Conservation (phyloP, 1,139 yeast species). For the Yamadazyma triangularis region DNA sequence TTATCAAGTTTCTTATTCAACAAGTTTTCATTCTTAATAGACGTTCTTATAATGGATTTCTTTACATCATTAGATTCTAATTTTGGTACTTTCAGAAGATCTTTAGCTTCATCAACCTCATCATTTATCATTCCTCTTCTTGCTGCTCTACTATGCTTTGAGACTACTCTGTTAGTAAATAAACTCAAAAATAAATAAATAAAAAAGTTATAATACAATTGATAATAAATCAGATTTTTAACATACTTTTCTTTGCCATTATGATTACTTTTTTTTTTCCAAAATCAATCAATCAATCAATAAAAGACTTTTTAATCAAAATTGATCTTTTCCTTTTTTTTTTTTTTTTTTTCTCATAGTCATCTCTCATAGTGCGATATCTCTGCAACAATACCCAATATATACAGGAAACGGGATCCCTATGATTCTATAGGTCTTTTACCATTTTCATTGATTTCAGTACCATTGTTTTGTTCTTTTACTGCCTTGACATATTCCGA, state of each 20-base stretch:
- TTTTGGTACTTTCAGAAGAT: constrained; percentile 51
- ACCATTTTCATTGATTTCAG: constrained; percentile 23
- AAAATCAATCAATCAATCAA: no score
- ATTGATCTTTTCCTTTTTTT: no score
- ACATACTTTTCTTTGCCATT: not conserved
- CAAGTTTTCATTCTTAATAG: constrained; percentile 63
- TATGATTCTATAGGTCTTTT: constrained; percentile 18
- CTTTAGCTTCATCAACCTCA: constrained; percentile 40
- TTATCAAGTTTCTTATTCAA: constrained; percentile 51
- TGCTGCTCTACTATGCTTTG: constrained; percentile 74
- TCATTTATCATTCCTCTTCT: constrained; percentile 51
- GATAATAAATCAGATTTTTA: not conserved
- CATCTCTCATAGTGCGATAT: no score
- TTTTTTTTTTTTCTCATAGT: no score
- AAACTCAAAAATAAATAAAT: no score
- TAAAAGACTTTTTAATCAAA: no score
- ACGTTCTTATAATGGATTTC: constrained; percentile 62
- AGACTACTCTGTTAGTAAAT: no score
- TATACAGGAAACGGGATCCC: no score
- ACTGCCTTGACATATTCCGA: constrained; percentile 29
- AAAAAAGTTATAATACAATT: no score
- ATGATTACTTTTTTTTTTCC: no score
- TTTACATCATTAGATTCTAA: constrained; percentile 54
- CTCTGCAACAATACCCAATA: no score
- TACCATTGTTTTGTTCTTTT: constrained; percentile 9